Conservation (phyloP, 768 basidiomycete genomes). For the Butyriboletus loyo region DNA sequence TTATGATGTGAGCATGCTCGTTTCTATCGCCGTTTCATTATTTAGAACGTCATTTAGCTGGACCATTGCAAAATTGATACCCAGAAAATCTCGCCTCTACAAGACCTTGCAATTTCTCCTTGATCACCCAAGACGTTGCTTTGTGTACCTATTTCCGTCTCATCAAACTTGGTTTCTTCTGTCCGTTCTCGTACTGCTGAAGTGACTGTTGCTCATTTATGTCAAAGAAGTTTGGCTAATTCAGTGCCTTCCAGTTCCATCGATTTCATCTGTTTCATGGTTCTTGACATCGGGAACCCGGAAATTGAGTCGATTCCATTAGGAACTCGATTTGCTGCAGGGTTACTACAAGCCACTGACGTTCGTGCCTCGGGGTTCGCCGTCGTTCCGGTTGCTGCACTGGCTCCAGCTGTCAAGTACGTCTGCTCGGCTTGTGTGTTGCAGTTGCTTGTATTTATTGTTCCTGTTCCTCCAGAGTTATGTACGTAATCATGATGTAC, state of each 20-base stretch:
- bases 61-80: slow-evolving; percentile 61
- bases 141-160: slow-evolving; percentile 85
- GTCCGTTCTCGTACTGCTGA: slow-evolving; percentile 62
- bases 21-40: not conserved
- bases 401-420: slow-evolving; percentile 89
- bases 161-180: slow-evolving; percentile 94
- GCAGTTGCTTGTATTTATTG: not conserved
- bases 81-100: slow-evolving; percentile 52
- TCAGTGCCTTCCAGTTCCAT: slow-evolving; percentile 46
- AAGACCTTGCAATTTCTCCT: slow-evolving; percentile 90
- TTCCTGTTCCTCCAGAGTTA: slow-evolving; percentile 55
- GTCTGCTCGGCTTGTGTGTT: slow-evolving; percentile 23
- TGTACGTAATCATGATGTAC: slow-evolving; percentile 95
- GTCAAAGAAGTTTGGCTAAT: not conserved
- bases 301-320: slow-evolving; percentile 65
- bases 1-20: slow-evolving; percentile 64
- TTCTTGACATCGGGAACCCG: slow-evolving; percentile 81
- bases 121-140: slow-evolving; percentile 92
- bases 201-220: slow-evolving; percentile 38
- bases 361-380: slow-evolving; percentile 88
- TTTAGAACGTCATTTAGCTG: slow-evolving; percentile 51
- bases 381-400: slow-evolving; percentile 64
- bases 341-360: slow-evolving; percentile 73
- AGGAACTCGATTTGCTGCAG: slow-evolving; percentile 67
- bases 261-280: slow-evolving; percentile 89